Evolutionary conservation across 2,329 filamentous ascomycete species (phyloP).

Genomic region (Talaromyces funiculosus): DNA sequence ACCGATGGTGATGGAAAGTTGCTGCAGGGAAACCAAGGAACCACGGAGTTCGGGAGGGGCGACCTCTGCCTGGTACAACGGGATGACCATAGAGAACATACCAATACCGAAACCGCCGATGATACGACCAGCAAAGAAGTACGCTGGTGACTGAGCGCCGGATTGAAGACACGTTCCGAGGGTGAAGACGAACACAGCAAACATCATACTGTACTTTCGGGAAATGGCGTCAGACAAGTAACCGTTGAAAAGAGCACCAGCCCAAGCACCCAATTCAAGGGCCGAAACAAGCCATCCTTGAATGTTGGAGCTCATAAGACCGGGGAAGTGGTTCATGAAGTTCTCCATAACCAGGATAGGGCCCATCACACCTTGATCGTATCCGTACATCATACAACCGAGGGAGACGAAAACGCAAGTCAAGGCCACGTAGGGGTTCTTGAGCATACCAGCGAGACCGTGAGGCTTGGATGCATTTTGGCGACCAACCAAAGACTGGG

Average conservation of each 20-base stretch:
- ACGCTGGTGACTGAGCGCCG: slow-evolving; percentile 24
- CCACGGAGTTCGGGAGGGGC: slow-evolving; percentile 14
- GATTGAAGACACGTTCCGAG: slow-evolving; percentile 20
- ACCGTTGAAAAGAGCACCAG: slow-evolving; percentile 28
- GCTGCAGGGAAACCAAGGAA: slow-evolving; percentile 12
- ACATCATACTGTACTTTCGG: slow-evolving; percentile 30
- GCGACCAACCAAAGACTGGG: slow-evolving; percentile 36
- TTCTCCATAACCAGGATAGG: slow-evolving; percentile 34
- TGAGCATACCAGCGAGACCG: slow-evolving; percentile 35
- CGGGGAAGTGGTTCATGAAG: slow-evolving; percentile 31
- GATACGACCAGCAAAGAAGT: slow-evolving; percentile 26
- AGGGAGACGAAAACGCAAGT: slow-evolving; percentile 33
- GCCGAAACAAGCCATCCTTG: slow-evolving; percentile 18
- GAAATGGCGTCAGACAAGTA: slow-evolving; percentile 26
- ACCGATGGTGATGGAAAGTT: slow-evolving; percentile 14
- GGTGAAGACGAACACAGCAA: slow-evolving; percentile 31
- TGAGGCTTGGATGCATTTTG: slow-evolving; percentile 34
- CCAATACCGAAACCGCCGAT: slow-evolving; percentile 26
- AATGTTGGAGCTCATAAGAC: slow-evolving; percentile 24
- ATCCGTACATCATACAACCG: slow-evolving; percentile 32
- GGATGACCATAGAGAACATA: slow-evolving; percentile 29
- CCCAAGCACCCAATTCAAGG: slow-evolving; percentile 33
- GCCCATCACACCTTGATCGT: slow-evolving; percentile 33
- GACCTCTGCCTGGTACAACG: slow-evolving; percentile 26
- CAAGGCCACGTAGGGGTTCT: slow-evolving; percentile 38